Percentiles rank a stretch among this genome's conserved stretches.
phyloP scores from a whole-genome alignment of 2,329 filamentous ascomycete species.

The Scedosporium minutisporum region DNA sequence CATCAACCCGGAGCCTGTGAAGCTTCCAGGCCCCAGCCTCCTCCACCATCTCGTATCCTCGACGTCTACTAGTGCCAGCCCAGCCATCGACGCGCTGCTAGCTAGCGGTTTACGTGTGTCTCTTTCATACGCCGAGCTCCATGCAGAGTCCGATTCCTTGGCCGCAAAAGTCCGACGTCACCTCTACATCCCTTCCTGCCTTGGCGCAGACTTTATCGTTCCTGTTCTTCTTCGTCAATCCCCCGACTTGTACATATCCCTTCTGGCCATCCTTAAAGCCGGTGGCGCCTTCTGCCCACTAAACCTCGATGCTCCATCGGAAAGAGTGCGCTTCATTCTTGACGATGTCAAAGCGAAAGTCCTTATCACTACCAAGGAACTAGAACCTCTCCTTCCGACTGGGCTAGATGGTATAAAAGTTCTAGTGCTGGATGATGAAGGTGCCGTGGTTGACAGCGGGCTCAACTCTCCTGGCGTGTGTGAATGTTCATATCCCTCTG shows the following conservation, averaged over 20 bases:
- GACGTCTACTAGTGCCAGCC: conserved; percentile 19
- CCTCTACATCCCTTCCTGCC: background rate
- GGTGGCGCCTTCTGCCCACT: conserved; percentile 82
- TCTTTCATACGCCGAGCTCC: conserved; percentile 55
- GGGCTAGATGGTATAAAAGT: conserved; percentile 17
- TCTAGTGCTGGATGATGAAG: conserved; percentile 24
- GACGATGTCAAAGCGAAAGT: conserved; percentile 63
- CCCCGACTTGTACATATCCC: conserved; percentile 65
- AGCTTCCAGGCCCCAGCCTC: conserved; percentile 32
- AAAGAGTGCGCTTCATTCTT: conserved; percentile 71
- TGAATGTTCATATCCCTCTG: background rate
- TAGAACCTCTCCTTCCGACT: conserved; percentile 19
- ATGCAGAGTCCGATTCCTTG: conserved; percentile 45
- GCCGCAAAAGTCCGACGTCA: conserved; percentile 26
- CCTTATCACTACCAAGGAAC: conserved; percentile 51
- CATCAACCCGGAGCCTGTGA: conserved; percentile 31
- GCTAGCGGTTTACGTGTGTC: conserved; percentile 31
- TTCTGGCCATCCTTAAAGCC: conserved; percentile 68
- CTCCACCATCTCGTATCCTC: conserved; percentile 50
- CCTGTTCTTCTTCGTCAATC: conserved; percentile 72
- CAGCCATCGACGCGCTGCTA: conserved; percentile 56
- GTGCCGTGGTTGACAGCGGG: background rate
- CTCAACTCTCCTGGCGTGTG: background rate
- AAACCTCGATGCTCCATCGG: conserved; percentile 64
- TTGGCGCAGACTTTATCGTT: conserved; percentile 36